A percentile compares a stretch with the other conserved stretches of the same genome.
Evolutionary conservation across 2,329 filamentous ascomycete species (phyloP).

Genomic region (Penicillium sp.): DNA sequence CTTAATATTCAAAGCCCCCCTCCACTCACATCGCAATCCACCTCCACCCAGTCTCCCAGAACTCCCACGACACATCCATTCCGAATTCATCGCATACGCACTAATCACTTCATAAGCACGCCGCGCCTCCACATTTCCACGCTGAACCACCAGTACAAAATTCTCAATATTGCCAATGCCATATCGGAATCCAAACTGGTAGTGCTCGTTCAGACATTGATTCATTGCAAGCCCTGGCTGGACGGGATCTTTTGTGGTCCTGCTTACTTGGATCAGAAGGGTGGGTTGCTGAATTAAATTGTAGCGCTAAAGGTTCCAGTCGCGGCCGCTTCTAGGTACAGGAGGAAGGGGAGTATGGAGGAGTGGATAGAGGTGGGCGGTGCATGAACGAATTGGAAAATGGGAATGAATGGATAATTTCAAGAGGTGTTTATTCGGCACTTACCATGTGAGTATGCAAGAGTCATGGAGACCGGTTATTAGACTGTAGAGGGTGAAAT

Average conservation of each 20-base stretch:
- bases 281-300: too few relatives aligned
- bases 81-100: slow-evolving; percentile 2
- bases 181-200: slow-evolving; percentile 14
- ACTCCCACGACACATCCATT: slow-evolving; percentile 5
- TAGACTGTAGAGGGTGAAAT: neutral
- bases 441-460: neutral
- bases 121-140: neutral
- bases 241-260: neutral
- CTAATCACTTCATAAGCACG: slow-evolving; percentile 3
- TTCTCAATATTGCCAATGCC: slow-evolving; percentile 10
- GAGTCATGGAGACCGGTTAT: neutral
- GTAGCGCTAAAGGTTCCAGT: too few relatives aligned
- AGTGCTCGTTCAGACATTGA: slow-evolving; percentile 3
- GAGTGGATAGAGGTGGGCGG: neutral
- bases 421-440: too few relatives aligned
- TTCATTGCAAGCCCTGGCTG: slow-evolving; percentile 8
- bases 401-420: neutral
- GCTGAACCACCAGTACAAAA: slow-evolving; percentile 6
- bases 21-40: slow-evolving; percentile 5
- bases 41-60: neutral
- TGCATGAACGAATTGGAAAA: neutral
- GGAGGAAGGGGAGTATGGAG: neutral
- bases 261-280: neutral
- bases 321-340: neutral
- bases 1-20: slow-evolving; percentile 3